Evolutionary conservation across 2,329 filamentous ascomycete genomes (phyloP), one percentile per base, ranked within the genome.

Genomic region (Monosporascus sp.): DNA sequence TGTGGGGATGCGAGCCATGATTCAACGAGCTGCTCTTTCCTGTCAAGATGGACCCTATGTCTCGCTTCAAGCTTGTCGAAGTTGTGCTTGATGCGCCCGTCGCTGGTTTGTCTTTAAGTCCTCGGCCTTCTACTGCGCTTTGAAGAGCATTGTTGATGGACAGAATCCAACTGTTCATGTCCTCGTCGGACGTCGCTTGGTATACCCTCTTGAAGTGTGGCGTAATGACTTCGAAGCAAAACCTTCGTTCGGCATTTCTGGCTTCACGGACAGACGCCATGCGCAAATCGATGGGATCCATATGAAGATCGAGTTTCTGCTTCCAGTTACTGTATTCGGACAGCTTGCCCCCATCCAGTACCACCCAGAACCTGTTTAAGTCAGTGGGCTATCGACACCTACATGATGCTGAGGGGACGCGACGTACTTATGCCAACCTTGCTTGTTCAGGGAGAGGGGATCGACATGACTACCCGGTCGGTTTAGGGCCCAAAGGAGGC

Each of bases 271-370:
- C 95, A 17, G 94, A 97, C 9, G 94, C 94, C 84, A 97, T 94
- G 37, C 94, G 88, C 46, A 99, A 77, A 69, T 99, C 95, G 59
- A 99, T 97, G 0, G 94, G 94, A 2, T 97, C 94, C 84, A 96
- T 97, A 68, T 99, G 95, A 25, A 97, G 77, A 70, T 99, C 94
- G 24, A 99, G 81, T 68, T 85, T 93, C 68, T 99, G 90, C 72
- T 99, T 99, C 94, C 94, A 99, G 69, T 99, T 97, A 68, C 92
- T 96, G 72, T 99, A 99, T 67, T 99, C 94, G 1, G 93, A 97
- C 17, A 99, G 79, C 68, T 94, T 96, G 24, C 94, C 94, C 70
- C 96, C 92, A 68, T 97, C 95, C 45, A 99, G 79, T 2, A 99
- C 94, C 58, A 99, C 95, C 94, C 94, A 99, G 72, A 97, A 99